These are phyloP conservation scores for Juncus inflexus DNA, from an alignment of 176 grass and related monocot species.

Conservation along the genomic window DNA sequence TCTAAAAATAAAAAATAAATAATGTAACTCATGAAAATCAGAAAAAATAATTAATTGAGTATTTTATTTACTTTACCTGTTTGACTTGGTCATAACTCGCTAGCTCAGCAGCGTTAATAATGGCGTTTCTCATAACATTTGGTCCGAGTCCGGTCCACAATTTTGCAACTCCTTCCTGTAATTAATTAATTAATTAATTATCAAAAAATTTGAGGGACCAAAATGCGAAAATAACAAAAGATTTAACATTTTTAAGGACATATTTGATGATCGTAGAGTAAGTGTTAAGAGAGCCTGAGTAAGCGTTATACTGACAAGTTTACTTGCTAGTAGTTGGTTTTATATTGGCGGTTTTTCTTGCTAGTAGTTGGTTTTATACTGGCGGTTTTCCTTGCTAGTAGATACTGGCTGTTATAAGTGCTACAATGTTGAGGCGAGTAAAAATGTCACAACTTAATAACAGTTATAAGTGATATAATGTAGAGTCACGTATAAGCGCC, in stretches of 20 bases:
- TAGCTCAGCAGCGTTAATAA: slow-evolving; percentile 93
- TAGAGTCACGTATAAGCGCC: no score
- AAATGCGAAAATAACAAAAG: not conserved
- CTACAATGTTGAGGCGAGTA: no score
- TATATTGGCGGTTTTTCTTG: no score
- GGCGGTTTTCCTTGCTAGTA: no score
- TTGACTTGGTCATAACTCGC: slow-evolving; percentile 99
- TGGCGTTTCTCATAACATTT: slow-evolving; percentile 78
- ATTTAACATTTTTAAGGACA: slow-evolving; percentile 9
- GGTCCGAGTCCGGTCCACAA: slow-evolving; percentile 83
- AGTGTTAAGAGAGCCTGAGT: slow-evolving; percentile 70
- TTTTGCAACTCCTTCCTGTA: slow-evolving; percentile 62
- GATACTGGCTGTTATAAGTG: no score
- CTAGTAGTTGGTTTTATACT: no score
- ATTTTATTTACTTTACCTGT: slow-evolving; percentile 35
- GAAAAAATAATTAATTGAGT: not conserved
- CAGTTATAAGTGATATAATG: no score
- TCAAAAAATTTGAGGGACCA: not conserved
- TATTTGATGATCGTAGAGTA: slow-evolving; percentile 73
- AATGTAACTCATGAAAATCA: slow-evolving; percentile 3
- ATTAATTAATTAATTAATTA: slow-evolving; percentile 2
- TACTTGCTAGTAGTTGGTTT: no score
- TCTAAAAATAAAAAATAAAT: slow-evolving; percentile 32
- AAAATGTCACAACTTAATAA: no score
- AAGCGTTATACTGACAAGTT: no score